phyloP scores from a whole-genome alignment of 176 grass and related monocot genomes.

The Areca catechu region DNA sequence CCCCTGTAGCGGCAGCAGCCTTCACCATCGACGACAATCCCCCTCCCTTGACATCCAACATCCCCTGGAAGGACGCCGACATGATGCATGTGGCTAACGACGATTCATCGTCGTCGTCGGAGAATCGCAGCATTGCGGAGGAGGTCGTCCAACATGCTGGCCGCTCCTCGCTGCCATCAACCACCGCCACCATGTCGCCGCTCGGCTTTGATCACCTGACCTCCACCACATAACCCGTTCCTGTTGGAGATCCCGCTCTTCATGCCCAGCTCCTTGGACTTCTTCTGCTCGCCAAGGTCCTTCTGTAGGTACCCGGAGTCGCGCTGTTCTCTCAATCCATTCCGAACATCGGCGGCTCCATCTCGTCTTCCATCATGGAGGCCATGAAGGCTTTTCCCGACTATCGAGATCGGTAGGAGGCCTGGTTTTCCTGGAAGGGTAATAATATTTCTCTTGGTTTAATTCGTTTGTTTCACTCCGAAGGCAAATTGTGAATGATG shows the following conservation, averaged over 20 bases:
- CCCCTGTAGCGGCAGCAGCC: too few relatives aligned
- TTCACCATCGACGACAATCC: not conserved
- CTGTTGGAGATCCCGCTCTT: not conserved
- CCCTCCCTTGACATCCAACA: not conserved
- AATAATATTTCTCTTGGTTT: too few relatives aligned
- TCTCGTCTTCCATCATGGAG: too few relatives aligned
- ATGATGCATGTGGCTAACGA: slow-evolving; percentile 10
- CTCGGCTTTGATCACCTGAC: not conserved
- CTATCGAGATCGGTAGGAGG: too few relatives aligned
- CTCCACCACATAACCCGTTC: not conserved
- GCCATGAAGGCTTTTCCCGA: too few relatives aligned
- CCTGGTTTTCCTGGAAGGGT: too few relatives aligned
- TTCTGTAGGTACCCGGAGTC: slow-evolving; percentile 1
- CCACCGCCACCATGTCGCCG: not conserved
- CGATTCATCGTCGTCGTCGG: slow-evolving; percentile 30
- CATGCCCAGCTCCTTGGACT: not conserved
- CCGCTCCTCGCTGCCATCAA: not conserved
- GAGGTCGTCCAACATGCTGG: not conserved
- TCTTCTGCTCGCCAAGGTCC: not conserved
- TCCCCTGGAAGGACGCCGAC: not conserved
- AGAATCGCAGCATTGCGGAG: slow-evolving; percentile 19
- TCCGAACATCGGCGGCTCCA: too few relatives aligned
- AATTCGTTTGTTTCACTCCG: too few relatives aligned
- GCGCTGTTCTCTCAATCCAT: not conserved
- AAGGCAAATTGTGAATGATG: too few relatives aligned